Evolutionary conservation across 2,329 filamentous ascomycete genomes (phyloP).

Genomic region (Alternaria brassicicola): DNA sequence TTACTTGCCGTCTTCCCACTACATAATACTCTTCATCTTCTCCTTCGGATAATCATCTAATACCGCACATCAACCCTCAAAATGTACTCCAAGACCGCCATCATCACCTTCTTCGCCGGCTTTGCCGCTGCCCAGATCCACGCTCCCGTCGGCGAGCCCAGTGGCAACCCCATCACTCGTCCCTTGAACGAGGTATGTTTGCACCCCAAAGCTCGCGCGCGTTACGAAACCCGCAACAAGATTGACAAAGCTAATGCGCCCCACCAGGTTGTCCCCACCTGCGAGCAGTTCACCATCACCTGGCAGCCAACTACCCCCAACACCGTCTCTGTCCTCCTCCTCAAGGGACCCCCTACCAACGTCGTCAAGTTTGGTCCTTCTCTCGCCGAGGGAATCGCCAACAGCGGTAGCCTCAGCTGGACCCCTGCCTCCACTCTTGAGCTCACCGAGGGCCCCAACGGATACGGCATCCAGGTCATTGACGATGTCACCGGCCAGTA

Average conservation of each 20-base stretch:
- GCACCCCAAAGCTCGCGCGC: background rate
- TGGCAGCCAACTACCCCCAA: slow-evolving; percentile 60
- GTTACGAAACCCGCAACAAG: background rate
- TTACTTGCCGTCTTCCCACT: slow-evolving; percentile 19
- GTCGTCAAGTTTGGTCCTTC: slow-evolving; percentile 59
- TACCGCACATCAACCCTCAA: slow-evolving; percentile 26
- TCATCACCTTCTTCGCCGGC: slow-evolving; percentile 59
- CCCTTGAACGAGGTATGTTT: slow-evolving; percentile 56
- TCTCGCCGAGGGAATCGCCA: slow-evolving; percentile 58
- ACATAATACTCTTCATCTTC: slow-evolving; percentile 25
- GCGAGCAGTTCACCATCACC: slow-evolving; percentile 62
- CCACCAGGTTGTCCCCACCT: slow-evolving; percentile 58
- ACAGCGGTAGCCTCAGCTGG: slow-evolving; percentile 63
- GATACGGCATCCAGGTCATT: slow-evolving; percentile 67
- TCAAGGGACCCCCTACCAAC: slow-evolving; percentile 64
- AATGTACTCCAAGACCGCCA: slow-evolving; percentile 47
- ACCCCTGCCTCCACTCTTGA: slow-evolving; percentile 58
- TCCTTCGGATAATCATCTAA: slow-evolving; percentile 39
- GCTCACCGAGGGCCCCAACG: slow-evolving; percentile 51
- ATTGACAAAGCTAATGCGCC: slow-evolving; percentile 9
- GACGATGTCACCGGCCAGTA: slow-evolving; percentile 64
- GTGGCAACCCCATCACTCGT: slow-evolving; percentile 61
- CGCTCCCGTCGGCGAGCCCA: slow-evolving; percentile 38
- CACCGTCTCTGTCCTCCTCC: slow-evolving; percentile 64
- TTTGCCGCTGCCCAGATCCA: slow-evolving; percentile 52